These are phyloP conservation scores for Nemania bipapillata DNA, from an alignment of 2,329 filamentous ascomycete genomes.

Conservation along the genomic window DNA sequence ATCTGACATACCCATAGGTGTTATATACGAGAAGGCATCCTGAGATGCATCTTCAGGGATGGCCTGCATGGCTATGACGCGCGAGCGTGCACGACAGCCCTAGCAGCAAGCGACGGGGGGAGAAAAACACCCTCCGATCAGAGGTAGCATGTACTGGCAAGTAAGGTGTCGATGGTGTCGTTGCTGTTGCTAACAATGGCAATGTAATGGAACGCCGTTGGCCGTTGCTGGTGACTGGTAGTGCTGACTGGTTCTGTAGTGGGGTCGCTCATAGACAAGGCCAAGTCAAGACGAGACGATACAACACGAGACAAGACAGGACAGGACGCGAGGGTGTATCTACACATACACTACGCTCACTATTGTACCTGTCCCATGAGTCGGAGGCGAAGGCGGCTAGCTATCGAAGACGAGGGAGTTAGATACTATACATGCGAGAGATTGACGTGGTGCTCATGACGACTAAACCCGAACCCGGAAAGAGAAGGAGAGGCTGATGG, in stretches of 20 bases:
- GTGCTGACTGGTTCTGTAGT: neutral
- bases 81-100: constrained; percentile 54
- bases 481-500: constrained; percentile 31
- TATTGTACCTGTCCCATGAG: constrained; percentile 2
- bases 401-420: constrained; percentile 21
- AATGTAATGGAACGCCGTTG: neutral
- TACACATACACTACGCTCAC: no score
- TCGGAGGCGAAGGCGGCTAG: constrained; percentile 17
- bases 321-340: constrained; percentile 5
- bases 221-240: neutral
- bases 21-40: constrained; percentile 61
- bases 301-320: neutral
- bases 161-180: neutral
- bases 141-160: neutral
- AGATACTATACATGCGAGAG: neutral
- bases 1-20: constrained; percentile 65
- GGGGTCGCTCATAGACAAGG: constrained; percentile 5
- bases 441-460: constrained; percentile 3
- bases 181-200: neutral
- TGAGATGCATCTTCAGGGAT: constrained; percentile 60
- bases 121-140: neutral
- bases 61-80: constrained; percentile 55
- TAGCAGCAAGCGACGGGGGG: neutral
- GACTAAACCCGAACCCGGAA: constrained; percentile 16
- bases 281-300: neutral